Evolutionary conservation across 805 yeast genomes (phyloP).

Genomic region (Priceomyces castillae): DNA sequence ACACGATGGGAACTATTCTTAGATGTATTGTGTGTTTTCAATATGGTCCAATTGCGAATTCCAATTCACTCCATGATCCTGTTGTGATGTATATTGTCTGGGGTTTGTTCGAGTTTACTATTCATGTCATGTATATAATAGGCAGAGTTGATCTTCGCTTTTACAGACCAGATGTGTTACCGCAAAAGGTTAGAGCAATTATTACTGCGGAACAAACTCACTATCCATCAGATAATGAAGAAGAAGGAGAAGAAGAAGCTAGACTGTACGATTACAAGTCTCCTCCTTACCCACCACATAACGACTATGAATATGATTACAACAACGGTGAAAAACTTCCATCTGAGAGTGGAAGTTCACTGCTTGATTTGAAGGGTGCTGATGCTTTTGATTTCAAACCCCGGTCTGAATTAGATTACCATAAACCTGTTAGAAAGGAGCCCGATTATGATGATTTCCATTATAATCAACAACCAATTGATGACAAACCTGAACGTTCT

Average conservation of each 20-base stretch:
- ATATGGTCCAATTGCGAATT: conserved; percentile 2
- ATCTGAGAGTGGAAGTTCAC: conserved; percentile 8
- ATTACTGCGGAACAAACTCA: conserved; percentile 42
- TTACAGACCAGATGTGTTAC: conserved; percentile 68
- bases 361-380: conserved; percentile 8
- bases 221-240: conserved; percentile 25
- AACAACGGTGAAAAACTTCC: conserved; percentile 9
- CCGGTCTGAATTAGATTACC: neutral
- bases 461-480: neutral
- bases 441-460: neutral
- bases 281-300: neutral
- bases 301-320: conserved; percentile 2
- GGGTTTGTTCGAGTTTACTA: conserved; percentile 63
- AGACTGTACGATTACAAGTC: neutral
- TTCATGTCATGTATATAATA: conserved; percentile 53
- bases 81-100: conserved; percentile 65
- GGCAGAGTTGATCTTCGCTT: conserved; percentile 76
- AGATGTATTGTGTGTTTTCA: conserved; percentile 49
- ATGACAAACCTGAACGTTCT: neutral
- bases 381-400: conserved; percentile 10
- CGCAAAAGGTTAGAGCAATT: conserved; percentile 36
- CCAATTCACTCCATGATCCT: conserved; percentile 36
- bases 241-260: neutral
- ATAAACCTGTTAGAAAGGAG: conserved; percentile 1
- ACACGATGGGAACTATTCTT: conserved; percentile 53